phyloP scores from a whole-genome alignment of 352 stramenopile species.

The Phytophthora syringae region DNA sequence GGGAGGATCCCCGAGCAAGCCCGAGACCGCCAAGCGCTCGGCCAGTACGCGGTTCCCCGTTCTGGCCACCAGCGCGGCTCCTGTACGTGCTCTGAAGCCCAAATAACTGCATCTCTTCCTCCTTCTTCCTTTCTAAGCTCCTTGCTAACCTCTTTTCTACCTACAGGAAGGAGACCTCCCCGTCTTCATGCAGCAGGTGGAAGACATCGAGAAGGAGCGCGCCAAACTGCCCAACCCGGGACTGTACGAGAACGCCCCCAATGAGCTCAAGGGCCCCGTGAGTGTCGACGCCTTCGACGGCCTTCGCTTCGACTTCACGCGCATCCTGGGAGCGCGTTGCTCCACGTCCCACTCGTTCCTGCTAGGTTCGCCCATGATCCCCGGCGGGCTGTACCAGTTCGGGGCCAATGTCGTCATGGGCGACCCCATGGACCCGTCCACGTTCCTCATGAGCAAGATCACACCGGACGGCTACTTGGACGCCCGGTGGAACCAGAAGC shows the following conservation, averaged over 20 bases:
- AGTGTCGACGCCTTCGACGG: slow-evolving; percentile 85
- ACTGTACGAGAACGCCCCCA: slow-evolving; percentile 85
- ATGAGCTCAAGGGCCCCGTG: slow-evolving; percentile 84
- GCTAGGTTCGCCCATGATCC: slow-evolving; percentile 85
- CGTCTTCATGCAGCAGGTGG: slow-evolving; percentile 85
- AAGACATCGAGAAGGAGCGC: slow-evolving; percentile 82
- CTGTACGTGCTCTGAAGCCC: slow-evolving; percentile 47
- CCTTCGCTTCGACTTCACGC: slow-evolving; percentile 89
- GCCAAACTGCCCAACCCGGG: slow-evolving; percentile 77
- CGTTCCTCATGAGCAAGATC: slow-evolving; percentile 88
- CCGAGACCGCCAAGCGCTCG: slow-evolving; percentile 10
- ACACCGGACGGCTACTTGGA: slow-evolving; percentile 86
- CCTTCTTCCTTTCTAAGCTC: neutral
- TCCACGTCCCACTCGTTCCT: slow-evolving; percentile 87
- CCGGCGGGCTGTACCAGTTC: slow-evolving; percentile 86
- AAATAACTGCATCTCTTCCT: neutral
- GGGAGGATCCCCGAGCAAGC: slow-evolving; percentile 58
- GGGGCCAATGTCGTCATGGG: slow-evolving; percentile 83
- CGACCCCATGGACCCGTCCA: slow-evolving; percentile 80
- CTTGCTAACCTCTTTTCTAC: slow-evolving; percentile 7
- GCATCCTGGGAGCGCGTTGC: slow-evolving; percentile 81
- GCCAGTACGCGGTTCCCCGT: slow-evolving; percentile 52
- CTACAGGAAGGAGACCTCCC: slow-evolving; percentile 52
- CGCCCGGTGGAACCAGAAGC: slow-evolving; percentile 83
- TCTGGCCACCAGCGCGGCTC: slow-evolving; percentile 67